Evolutionary conservation across 2,329 filamentous ascomycete genomes (phyloP).

Genomic region (Monosporascus ibericus): DNA sequence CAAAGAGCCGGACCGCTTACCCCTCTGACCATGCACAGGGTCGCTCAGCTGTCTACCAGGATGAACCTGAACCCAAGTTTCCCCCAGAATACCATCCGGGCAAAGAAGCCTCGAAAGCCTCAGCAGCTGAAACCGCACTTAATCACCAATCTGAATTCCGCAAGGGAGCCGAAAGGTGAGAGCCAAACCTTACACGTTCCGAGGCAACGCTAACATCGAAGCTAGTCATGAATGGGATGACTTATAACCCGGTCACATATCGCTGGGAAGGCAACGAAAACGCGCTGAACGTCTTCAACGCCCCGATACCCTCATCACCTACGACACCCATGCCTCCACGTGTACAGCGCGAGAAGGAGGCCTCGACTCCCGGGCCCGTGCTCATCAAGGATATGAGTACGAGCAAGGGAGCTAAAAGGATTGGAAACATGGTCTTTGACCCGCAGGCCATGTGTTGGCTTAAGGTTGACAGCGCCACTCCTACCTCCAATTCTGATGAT

Average conservation of each 20-base stretch:
- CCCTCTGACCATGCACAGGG: conserved; percentile 49
- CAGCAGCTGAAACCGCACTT: conserved; percentile 72
- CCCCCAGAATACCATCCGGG: conserved; percentile 37
- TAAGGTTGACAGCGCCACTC: conserved; percentile 57
- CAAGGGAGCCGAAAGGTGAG: conserved; percentile 74
- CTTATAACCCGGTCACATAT: conserved; percentile 81
- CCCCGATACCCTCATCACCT: conserved; percentile 49
- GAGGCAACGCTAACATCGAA: conserved; percentile 22
- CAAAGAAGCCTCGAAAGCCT: conserved; percentile 51
- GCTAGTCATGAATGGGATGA: conserved; percentile 86
- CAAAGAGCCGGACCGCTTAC: conserved; percentile 51
- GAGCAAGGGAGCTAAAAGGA: conserved; percentile 82
- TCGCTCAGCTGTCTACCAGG: conserved; percentile 46
- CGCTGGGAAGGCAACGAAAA: conserved; percentile 97
- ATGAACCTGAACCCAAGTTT: conserved; percentile 40
- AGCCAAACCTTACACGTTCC: neutral
- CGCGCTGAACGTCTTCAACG: conserved; percentile 71
- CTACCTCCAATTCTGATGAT: conserved; percentile 43
- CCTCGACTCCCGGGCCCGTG: conserved; percentile 59
- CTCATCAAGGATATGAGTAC: conserved; percentile 87
- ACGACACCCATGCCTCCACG: conserved; percentile 39
- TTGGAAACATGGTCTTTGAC: conserved; percentile 98
- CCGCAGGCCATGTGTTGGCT: conserved; percentile 97
- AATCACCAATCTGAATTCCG: conserved; percentile 73
- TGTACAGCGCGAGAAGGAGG: conserved; percentile 49